A percentile compares a stretch with the other conserved stretches of the same genome.
These are phyloP conservation scores for Penicillium nucicola DNA, from an alignment of 495 filamentous ascomycete genomes.

Conservation along the genomic window DNA sequence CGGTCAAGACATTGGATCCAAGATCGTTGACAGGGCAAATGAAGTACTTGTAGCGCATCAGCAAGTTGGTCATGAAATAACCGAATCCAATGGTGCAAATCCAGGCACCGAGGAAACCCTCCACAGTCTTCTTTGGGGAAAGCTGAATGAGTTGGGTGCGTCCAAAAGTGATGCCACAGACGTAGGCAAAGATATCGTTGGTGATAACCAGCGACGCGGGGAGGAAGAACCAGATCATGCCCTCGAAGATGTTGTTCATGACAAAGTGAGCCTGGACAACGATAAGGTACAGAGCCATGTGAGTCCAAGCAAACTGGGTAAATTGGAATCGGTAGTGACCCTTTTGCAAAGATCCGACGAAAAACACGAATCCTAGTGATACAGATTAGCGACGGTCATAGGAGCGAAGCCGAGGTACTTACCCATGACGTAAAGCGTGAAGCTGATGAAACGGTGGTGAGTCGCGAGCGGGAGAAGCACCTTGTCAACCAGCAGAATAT, in stretches of 20 bases:
- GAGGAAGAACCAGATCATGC: slow-evolving; percentile 99
- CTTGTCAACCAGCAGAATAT: slow-evolving; percentile 91
- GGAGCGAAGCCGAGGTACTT: slow-evolving; percentile 22
- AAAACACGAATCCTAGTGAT: slow-evolving; percentile 88
- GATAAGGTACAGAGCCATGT: slow-evolving; percentile 98
- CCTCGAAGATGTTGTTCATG: slow-evolving; percentile 99
- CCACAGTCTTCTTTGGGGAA: slow-evolving; percentile 98
- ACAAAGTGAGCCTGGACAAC: slow-evolving; percentile 98
- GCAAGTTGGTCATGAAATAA: slow-evolving; percentile 74
- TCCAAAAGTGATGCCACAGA: slow-evolving; percentile 96
- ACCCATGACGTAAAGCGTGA: slow-evolving; percentile 97
- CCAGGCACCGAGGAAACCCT: slow-evolving; percentile 98
- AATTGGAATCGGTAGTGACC: slow-evolving; percentile 98
- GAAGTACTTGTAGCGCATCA: slow-evolving; percentile 95
- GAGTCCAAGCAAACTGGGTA: slow-evolving; percentile 98
- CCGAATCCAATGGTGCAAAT: slow-evolving; percentile 88
- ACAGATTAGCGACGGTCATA: slow-evolving; percentile 7
- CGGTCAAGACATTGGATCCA: slow-evolving; percentile 85
- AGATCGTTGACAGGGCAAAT: slow-evolving; percentile 97
- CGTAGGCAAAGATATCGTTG: slow-evolving; percentile 98
- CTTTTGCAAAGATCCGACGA: slow-evolving; percentile 92
- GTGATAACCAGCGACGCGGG: slow-evolving; percentile 93
- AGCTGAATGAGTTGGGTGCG: slow-evolving; percentile 96
- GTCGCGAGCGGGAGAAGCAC: slow-evolving; percentile 90
- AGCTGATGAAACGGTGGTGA: slow-evolving; percentile 98